Evolutionary conservation across 805 yeast species (phyloP).

Genomic region (Candida taoyuanica): DNA sequence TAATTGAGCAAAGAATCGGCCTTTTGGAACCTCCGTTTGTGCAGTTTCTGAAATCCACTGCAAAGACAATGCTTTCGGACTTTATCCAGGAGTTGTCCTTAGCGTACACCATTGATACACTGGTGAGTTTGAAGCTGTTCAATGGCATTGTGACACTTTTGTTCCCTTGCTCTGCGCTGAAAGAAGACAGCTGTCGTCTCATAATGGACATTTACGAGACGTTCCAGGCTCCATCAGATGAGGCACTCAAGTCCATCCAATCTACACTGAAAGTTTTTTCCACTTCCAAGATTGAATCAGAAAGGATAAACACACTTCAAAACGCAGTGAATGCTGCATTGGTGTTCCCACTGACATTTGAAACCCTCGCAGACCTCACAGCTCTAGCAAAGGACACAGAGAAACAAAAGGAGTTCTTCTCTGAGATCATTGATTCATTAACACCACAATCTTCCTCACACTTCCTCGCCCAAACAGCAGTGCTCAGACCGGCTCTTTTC

Average conservation of each 20-base stretch:
- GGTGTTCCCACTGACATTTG: slow-evolving; percentile 13
- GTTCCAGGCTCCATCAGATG: slow-evolving; percentile 4
- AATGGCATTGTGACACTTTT: slow-evolving; percentile 5
- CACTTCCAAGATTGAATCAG: background rate
- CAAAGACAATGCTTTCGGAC: slow-evolving; percentile 1
- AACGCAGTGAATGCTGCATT: slow-evolving; percentile 7
- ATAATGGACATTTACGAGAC: slow-evolving; percentile 3
- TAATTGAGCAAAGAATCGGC: background rate
- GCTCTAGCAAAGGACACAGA: slow-evolving; percentile 3
- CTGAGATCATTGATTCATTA: slow-evolving; percentile 6
- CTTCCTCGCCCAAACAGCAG: slow-evolving; percentile 7
- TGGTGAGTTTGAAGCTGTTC: slow-evolving; percentile 3
- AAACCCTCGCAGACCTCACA: slow-evolving; percentile 8
- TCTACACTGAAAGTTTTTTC: slow-evolving; percentile 2
- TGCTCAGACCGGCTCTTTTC: slow-evolving; percentile 11
- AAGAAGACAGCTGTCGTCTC: slow-evolving; percentile 1
- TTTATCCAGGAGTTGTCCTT: slow-evolving; percentile 1
- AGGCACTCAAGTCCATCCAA: slow-evolving; percentile 6
- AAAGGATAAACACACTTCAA: background rate
- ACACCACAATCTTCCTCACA: slow-evolving; percentile 10
- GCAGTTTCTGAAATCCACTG: slow-evolving; percentile 3
- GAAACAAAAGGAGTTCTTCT: slow-evolving; percentile 10
- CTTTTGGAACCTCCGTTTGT: slow-evolving; percentile 6
- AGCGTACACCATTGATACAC: background rate
- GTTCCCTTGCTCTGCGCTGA: slow-evolving; percentile 2